phyloP scores from a whole-genome alignment of 176 grass and related monocot genomes.

The Miscanthus lutarioriparius region DNA sequence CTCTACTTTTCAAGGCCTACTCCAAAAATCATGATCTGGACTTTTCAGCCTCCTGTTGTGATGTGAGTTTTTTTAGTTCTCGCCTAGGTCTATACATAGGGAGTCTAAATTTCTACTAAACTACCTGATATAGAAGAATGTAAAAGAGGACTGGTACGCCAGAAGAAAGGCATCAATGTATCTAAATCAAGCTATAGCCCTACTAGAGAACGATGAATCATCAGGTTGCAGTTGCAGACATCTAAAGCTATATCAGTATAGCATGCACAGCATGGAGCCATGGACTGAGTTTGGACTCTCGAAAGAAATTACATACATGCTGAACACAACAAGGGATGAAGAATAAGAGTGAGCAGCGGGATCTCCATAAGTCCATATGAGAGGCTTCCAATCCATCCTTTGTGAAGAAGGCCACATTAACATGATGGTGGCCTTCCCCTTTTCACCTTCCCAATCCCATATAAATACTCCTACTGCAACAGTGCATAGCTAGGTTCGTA shows the following conservation, averaged over 20 bases:
- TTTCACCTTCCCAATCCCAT: slow-evolving; percentile 38
- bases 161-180: background rate
- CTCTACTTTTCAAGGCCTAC: background rate
- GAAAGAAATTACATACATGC: background rate
- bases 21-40: background rate
- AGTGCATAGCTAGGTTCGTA: slow-evolving; percentile 40
- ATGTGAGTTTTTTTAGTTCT: background rate
- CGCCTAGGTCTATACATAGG: slow-evolving; percentile 3
- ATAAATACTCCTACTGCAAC: slow-evolving; percentile 37
- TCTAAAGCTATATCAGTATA: background rate
- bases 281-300: slow-evolving; percentile 17
- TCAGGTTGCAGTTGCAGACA: background rate
- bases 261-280: background rate
- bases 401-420: slow-evolving; percentile 4
- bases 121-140: background rate
- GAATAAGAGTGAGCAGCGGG: background rate
- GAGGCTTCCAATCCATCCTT: background rate
- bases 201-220: slow-evolving; percentile 10
- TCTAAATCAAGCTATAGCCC: slow-evolving; percentile 27
- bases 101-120: background rate
- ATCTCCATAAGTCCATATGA: background rate
- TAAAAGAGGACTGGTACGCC: slow-evolving; percentile 8
- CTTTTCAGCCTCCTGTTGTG: slow-evolving; percentile 13
- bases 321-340: background rate
- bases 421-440: background rate